A percentile compares a stretch with the other conserved stretches of the same genome.
These are phyloP conservation scores for Colletotrichum spaethianum DNA, from an alignment of 2,329 filamentous ascomycete genomes.

Conservation along the genomic window DNA sequence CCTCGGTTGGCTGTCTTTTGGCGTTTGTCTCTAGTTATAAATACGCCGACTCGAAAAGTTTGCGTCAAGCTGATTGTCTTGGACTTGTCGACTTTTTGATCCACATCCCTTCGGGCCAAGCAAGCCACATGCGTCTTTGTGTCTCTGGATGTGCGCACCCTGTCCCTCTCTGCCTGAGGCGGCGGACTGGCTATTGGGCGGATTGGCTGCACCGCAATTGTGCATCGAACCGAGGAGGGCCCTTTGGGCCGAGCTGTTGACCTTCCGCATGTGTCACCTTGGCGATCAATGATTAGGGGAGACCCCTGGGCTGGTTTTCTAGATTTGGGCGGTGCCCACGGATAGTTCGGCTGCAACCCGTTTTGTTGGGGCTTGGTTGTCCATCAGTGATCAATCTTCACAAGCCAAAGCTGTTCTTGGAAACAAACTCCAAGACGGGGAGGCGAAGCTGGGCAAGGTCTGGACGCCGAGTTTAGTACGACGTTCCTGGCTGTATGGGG, in stretches of 20 bases:
- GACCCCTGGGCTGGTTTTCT: neutral
- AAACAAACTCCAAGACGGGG: neutral
- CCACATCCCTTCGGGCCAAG: slow-evolving; percentile 5
- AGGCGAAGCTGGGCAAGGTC: neutral
- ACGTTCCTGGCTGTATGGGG: neutral
- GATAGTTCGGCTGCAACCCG: neutral
- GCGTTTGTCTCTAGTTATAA: neutral
- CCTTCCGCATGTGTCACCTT: slow-evolving; percentile 11
- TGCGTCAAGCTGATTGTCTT: neutral
- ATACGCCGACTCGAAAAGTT: neutral
- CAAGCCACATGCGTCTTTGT: slow-evolving; percentile 17
- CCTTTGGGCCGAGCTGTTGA: neutral
- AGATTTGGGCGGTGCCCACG: neutral
- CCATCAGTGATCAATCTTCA: neutral
- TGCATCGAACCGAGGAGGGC: neutral
- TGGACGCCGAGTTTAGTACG: neutral
- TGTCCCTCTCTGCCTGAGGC: neutral
- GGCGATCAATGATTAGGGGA: neutral
- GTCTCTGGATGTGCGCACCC: neutral
- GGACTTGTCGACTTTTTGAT: neutral
- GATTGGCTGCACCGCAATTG: neutral
- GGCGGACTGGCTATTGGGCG: neutral
- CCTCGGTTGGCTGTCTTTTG: neutral
- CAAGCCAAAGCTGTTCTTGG: neutral
- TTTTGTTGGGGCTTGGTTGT: neutral